These are phyloP conservation scores for Strigomonas culicis DNA, from an alignment of 208 protist genomes.

Conservation along the genomic window DNA sequence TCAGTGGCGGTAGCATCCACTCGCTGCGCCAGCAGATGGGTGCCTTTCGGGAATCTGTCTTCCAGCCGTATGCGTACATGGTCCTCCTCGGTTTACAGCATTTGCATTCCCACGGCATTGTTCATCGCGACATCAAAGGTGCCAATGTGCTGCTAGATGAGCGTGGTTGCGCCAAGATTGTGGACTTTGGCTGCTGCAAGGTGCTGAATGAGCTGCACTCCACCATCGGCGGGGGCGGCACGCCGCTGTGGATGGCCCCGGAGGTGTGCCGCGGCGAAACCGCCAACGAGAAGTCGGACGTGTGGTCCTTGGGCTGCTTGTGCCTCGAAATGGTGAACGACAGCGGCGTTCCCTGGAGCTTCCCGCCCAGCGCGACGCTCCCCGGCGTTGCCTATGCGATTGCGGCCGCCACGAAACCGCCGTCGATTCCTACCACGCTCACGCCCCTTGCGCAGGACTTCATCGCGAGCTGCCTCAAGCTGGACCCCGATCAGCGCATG, in stretches of 20 bases:
- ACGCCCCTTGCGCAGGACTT: slow-evolving; percentile 60
- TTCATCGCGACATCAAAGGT: slow-evolving; percentile 91
- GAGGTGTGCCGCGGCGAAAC: slow-evolving; percentile 74
- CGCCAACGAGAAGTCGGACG: slow-evolving; percentile 69
- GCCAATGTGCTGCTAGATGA: slow-evolving; percentile 88
- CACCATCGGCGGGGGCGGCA: slow-evolving; percentile 50
- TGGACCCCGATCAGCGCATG: slow-evolving; percentile 59
- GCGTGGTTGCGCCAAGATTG: slow-evolving; percentile 86
- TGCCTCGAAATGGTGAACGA: slow-evolving; percentile 82
- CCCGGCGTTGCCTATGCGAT: slow-evolving; percentile 65
- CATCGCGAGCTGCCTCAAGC: slow-evolving; percentile 43
- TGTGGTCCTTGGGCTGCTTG: slow-evolving; percentile 80
- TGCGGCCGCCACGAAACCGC: slow-evolving; percentile 47
- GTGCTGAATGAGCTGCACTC: slow-evolving; percentile 45
- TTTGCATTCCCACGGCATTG: slow-evolving; percentile 71
- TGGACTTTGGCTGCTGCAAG: slow-evolving; percentile 91
- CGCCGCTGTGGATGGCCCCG: slow-evolving; percentile 81
- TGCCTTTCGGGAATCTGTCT: slow-evolving; percentile 57
- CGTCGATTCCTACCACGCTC: slow-evolving; percentile 52
- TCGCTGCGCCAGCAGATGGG: slow-evolving; percentile 52
- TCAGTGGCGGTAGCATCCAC: slow-evolving; percentile 81
- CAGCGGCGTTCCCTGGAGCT: slow-evolving; percentile 58
- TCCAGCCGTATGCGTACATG: slow-evolving; percentile 77
- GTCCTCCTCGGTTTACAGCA: slow-evolving; percentile 65
- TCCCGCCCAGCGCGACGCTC: slow-evolving; percentile 44